These are phyloP conservation scores for Mycothermus thermophilus DNA, from an alignment of 495 filamentous ascomycete genomes.

Conservation along the genomic window DNA sequence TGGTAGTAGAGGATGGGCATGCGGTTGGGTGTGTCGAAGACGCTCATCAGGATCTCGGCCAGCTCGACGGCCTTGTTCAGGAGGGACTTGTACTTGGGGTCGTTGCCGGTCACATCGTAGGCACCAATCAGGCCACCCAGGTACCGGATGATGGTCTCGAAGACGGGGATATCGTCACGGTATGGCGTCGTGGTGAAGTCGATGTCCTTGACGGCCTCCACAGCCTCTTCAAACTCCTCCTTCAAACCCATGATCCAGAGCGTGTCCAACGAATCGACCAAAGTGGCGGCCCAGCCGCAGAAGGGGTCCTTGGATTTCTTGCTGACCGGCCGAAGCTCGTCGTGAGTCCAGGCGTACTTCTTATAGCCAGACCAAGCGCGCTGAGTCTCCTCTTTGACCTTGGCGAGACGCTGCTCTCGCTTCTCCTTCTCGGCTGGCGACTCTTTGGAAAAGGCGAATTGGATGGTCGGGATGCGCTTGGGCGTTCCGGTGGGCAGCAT, in stretches of 20 bases:
- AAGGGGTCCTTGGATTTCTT: constrained; percentile 59
- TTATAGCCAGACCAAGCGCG: constrained; percentile 78
- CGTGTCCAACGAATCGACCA: constrained; percentile 88
- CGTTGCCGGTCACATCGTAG: constrained; percentile 61
- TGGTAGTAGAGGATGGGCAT: constrained; percentile 83
- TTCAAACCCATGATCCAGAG: constrained; percentile 93
- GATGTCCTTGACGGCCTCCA: constrained; percentile 60
- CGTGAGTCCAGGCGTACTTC: constrained; percentile 65
- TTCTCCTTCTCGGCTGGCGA: constrained; percentile 42
- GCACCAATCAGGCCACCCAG: constrained; percentile 72
- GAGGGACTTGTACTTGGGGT: constrained; percentile 42
- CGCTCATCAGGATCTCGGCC: constrained; percentile 75
- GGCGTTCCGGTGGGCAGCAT: constrained; percentile 57
- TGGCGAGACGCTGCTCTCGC: constrained; percentile 48
- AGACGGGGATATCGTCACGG: constrained; percentile 53
- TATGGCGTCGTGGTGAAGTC: constrained; percentile 71
- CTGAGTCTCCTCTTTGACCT: constrained; percentile 62
- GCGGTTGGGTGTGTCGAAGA: constrained; percentile 92
- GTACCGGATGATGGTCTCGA: constrained; percentile 82
- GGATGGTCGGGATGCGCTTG: constrained; percentile 59
- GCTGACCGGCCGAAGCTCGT: constrained; percentile 65
- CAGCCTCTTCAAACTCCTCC: constrained; percentile 78
- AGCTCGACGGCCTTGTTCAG: constrained; percentile 81
- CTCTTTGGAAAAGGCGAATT: constrained; percentile 55
- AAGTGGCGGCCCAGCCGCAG: constrained; percentile 85